Evolutionary conservation across 2,329 filamentous ascomycete genomes (phyloP), one percentile per base, ranked within the genome.

Genomic region (Fusarium sp.): DNA sequence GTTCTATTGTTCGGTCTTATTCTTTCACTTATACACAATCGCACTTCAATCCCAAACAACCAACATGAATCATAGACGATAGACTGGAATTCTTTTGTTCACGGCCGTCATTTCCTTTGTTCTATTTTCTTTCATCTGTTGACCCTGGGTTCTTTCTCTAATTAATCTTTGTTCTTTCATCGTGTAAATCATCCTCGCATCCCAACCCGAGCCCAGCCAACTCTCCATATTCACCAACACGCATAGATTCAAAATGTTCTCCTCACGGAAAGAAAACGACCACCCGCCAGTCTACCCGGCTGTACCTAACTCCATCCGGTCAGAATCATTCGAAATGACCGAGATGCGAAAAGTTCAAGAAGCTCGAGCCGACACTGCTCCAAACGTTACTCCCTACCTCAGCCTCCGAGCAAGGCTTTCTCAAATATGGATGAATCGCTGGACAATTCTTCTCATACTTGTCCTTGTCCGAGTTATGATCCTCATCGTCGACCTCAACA

Each of bases 361-460:
- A 54, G 72, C 76, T 54, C 76, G 76, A 50, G 74, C 86, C 78
- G 85, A 85, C 78, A 90, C 92, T 68, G 86, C 89, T 79, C 88
- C 88, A 78, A 88, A 88, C 77, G 86, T 92, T 76, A 98, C 94
- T 69, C 95, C 96, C 66, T 98, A 98, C 80, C 92, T 99, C 68
- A 94, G 94, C 74, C 89, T 98, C 77, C 89, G 90, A 76, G 91
- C 95, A 74, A 91, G 94, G 75, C 87, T 98, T 75, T 98, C 96
- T 53, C 96, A 99, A 84, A 87, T 97, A 80, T 98, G 95, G 94
- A 90, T 99, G 83, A 98, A 99, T 84, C 89, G 93, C 80, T 99
- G 96, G 96, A 98, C 96, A 38, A 85, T 98, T 63, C 86, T 99
- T 47, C 85, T 98, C 47, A 80, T 97, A 62, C 89, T 99, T 55